phyloP scores from a whole-genome alignment of 2,329 filamentous ascomycete species.

The Zasmidium citrigriseum region DNA sequence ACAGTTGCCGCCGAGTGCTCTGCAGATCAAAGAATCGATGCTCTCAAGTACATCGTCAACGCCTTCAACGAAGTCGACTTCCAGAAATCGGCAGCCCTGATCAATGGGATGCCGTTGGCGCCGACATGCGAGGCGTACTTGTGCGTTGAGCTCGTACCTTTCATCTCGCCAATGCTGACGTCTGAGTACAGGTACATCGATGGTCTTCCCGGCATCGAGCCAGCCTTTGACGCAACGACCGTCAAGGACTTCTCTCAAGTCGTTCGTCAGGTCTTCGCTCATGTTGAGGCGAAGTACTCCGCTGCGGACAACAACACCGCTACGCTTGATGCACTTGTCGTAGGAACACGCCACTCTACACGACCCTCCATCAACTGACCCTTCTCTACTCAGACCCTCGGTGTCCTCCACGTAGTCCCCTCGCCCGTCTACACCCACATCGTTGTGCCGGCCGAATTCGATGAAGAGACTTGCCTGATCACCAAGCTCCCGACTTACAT shows the following conservation, averaged over 20 bases:
- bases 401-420: background rate
- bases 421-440: background rate
- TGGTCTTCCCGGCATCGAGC: background rate
- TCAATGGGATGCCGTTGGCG: background rate
- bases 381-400: background rate
- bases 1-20: background rate
- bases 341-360: background rate
- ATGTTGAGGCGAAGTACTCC: slow-evolving; percentile 1
- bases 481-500: background rate
- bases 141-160: background rate
- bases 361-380: background rate
- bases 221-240: background rate
- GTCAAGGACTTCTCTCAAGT: background rate
- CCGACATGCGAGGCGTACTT: background rate
- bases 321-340: background rate
- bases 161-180: background rate
- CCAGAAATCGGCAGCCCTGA: background rate
- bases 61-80: background rate
- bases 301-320: background rate
- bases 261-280: background rate
- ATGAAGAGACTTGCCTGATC: background rate
- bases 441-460: background rate
- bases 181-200: background rate
- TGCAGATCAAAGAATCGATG: background rate
- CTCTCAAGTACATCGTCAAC: slow-evolving; percentile 1